Evolutionary conservation across 306 rosid genomes (phyloP).

Genomic region (Quercus berberidifolia): DNA sequence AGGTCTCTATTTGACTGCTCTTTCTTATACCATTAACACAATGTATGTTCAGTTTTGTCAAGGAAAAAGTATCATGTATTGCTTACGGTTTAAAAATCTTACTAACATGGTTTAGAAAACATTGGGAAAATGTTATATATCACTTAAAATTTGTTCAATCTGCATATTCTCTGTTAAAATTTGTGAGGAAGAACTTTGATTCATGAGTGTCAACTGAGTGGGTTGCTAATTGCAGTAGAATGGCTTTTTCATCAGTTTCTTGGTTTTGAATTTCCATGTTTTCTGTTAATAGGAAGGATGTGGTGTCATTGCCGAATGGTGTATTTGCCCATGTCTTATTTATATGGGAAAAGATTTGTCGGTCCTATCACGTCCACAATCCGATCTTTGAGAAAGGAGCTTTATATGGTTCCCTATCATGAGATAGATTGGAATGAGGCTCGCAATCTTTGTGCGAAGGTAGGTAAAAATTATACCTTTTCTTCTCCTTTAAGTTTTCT

Average conservation of each 20-base stretch:
- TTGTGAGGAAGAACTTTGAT: not conserved
- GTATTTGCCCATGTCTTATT: slow-evolving; percentile 88
- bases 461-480: slow-evolving; percentile 21
- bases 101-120: not conserved
- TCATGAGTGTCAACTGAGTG: not conserved
- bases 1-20: slow-evolving; percentile 35
- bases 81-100: not conserved
- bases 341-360: slow-evolving; percentile 89
- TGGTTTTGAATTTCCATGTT: slow-evolving; percentile 1
- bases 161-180: not conserved
- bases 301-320: slow-evolving; percentile 99
- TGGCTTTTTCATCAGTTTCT: not conserved
- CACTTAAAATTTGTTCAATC: not conserved
- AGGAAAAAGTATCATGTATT: not conserved
- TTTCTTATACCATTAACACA: not conserved
- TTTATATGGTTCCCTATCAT: slow-evolving; percentile 60
- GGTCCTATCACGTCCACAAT: slow-evolving; percentile 75
- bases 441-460: slow-evolving; percentile 88
- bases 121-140: not conserved
- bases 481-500: not conserved
- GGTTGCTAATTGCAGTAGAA: not conserved
- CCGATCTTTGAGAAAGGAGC: slow-evolving; percentile 76
- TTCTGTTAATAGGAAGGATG: slow-evolving; percentile 72
- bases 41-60: not conserved
- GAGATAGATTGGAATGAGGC: slow-evolving; percentile 77